Evolutionary conservation across 1,139 yeast species (phyloP).

Genomic region (Sugiyamaella pinicola): DNA sequence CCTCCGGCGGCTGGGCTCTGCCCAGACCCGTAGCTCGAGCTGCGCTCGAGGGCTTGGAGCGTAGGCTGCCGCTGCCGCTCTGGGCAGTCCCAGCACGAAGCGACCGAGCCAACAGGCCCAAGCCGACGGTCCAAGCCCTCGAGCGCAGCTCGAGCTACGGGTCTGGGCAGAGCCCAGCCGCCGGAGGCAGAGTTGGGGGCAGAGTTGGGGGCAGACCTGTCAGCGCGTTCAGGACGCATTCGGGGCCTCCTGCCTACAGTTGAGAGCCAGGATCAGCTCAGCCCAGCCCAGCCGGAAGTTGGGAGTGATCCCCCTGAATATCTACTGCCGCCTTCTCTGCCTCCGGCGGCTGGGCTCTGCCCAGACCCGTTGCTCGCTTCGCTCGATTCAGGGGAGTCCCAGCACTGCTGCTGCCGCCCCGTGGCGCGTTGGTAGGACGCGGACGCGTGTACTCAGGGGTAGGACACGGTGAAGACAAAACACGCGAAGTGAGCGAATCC

Average conservation of each 20-base stretch:
- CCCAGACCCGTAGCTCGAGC: slow-evolving; percentile 5
- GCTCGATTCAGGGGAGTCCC: neutral
- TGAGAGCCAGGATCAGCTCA: neutral
- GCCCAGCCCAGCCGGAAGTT: slow-evolving; percentile 1
- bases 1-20: slow-evolving; percentile 5
- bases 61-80: neutral
- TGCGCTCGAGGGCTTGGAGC: neutral
- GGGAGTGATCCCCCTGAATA: neutral
- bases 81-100: neutral
- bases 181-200: too few relatives aligned
- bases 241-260: too few relatives aligned
- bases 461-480: too few relatives aligned
- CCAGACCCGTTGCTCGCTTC: neutral
- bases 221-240: too few relatives aligned
- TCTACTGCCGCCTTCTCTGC: neutral
- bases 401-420: too few relatives aligned
- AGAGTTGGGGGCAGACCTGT: too few relatives aligned
- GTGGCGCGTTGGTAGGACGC: neutral
- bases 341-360: neutral
- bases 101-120: too few relatives aligned
- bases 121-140: too few relatives aligned
- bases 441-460: neutral
- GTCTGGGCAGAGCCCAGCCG: too few relatives aligned
- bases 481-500: too few relatives aligned
- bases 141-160: too few relatives aligned